Evolutionary conservation across 805 yeast genomes (phyloP).

Genomic region (Wickerhamiella hasegawae): DNA sequence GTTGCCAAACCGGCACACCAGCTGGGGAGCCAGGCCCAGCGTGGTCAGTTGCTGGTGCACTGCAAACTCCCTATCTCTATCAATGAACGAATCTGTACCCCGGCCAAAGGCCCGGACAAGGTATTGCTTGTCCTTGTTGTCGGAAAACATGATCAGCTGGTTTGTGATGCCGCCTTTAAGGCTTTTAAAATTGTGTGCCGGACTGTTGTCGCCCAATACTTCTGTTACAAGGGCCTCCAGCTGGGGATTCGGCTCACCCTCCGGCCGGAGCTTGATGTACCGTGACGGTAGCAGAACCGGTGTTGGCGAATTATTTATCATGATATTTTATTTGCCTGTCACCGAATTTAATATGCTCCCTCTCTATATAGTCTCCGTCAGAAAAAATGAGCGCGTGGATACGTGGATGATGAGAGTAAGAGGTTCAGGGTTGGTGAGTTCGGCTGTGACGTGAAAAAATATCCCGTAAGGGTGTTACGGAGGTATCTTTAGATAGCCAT

Average conservation of each 20-base stretch:
- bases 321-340: no score
- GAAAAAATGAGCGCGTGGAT: no score
- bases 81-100: slow-evolving; percentile 57
- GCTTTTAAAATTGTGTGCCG: not conserved
- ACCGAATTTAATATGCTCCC: no score
- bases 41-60: slow-evolving; percentile 49
- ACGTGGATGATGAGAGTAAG: no score
- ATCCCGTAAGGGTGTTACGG: no score
- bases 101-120: slow-evolving; percentile 59
- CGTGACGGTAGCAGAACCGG: not conserved
- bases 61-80: slow-evolving; percentile 57
- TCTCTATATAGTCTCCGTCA: no score
- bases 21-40: slow-evolving; percentile 47
- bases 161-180: slow-evolving; percentile 26
- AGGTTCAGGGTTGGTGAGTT: no score
- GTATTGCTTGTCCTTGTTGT: slow-evolving; percentile 7
- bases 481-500: no score
- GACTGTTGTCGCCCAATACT: not conserved
- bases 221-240: not conserved
- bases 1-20: slow-evolving; percentile 51
- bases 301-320: no score
- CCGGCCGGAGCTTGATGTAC: not conserved
- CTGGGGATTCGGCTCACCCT: not conserved
- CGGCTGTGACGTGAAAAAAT: no score
- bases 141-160: slow-evolving; percentile 19